Percentiles rank a stretch among this genome's conserved stretches.
Conservation (phyloP, 83 land plant genomes). For the Thuja plicata region DNA sequence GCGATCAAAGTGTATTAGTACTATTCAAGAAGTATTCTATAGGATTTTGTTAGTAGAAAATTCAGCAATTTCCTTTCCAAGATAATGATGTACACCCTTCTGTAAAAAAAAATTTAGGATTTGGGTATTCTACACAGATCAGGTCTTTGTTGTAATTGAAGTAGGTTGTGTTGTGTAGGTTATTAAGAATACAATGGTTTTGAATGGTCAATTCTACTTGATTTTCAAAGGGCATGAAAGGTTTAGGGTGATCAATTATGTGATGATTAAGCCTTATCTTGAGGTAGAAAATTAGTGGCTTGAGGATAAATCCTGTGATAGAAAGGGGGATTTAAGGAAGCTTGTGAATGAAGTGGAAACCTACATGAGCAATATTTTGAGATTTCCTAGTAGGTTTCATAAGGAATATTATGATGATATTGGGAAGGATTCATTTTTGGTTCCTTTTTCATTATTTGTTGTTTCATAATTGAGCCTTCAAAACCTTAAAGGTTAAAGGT, state of each 20-base stretch:
- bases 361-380: too few species aligned
- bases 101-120: slow-evolving; percentile 93
- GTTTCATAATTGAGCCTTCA: too few species aligned
- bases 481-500: too few species aligned
- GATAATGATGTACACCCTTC: slow-evolving; percentile 99
- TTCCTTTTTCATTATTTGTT: too few species aligned
- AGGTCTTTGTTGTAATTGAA: slow-evolving; percentile 57
- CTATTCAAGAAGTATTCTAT: too few species aligned
- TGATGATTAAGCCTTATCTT: slow-evolving; percentile 78
- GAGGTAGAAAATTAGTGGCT: slow-evolving; percentile 90
- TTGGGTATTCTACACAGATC: slow-evolving; percentile 88
- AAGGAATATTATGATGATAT: too few species aligned
- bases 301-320: slow-evolving; percentile 80
- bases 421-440: too few species aligned
- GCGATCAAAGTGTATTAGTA: too few species aligned
- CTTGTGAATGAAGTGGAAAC: slow-evolving; percentile 83
- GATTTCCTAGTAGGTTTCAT: too few species aligned
- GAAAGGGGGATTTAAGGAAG: slow-evolving; percentile 53
- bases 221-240: slow-evolving; percentile 98
- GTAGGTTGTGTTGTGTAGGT: slow-evolving; percentile 98
- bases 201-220: slow-evolving; percentile 94
- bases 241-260: slow-evolving; percentile 67
- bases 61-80: too few species aligned
- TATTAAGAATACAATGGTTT: slow-evolving; percentile 89
- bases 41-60: too few species aligned